Percentiles rank a stretch among this genome's conserved stretches.
Evolutionary conservation across 768 basidiomycete genomes (phyloP).

Genomic region (Psilocybe azurescens): DNA sequence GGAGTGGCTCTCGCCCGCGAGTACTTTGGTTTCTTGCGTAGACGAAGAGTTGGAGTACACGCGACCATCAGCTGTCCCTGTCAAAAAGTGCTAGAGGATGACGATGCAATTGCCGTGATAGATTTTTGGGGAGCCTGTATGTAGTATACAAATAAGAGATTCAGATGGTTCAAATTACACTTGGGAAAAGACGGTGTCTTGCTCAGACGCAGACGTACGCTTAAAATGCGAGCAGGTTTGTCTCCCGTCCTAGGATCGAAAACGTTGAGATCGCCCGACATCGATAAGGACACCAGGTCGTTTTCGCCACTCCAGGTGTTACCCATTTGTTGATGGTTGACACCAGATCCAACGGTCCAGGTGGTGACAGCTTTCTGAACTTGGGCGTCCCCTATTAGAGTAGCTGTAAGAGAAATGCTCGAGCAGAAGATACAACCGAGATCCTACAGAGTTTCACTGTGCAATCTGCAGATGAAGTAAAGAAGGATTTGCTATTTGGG

Average conservation of each 20-base stretch:
- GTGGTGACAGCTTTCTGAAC: slow-evolving; percentile 66
- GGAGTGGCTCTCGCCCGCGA: slow-evolving; percentile 73
- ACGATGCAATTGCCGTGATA: slow-evolving; percentile 65
- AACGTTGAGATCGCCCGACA: slow-evolving; percentile 81
- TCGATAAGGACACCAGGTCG: slow-evolving; percentile 81
- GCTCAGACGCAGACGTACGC: slow-evolving; percentile 43
- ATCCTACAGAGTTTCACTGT: slow-evolving; percentile 85
- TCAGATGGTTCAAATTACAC: background rate
- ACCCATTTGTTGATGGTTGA: slow-evolving; percentile 86
- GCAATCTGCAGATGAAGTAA: slow-evolving; percentile 87
- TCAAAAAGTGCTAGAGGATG: slow-evolving; percentile 62
- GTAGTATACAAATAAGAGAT: background rate
- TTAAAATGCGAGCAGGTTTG: slow-evolving; percentile 64
- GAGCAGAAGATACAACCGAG: background rate
- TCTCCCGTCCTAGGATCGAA: slow-evolving; percentile 76
- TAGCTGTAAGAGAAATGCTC: background rate
- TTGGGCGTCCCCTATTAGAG: slow-evolving; percentile 76
- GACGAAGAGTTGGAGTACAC: slow-evolving; percentile 64
- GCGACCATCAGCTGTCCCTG: slow-evolving; percentile 83
- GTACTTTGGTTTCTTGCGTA: slow-evolving; percentile 45
- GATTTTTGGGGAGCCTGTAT: slow-evolving; percentile 80
- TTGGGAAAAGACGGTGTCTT: background rate
- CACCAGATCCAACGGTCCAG: slow-evolving; percentile 77
- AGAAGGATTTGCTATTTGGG: slow-evolving; percentile 69
- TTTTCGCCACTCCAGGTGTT: slow-evolving; percentile 79